phyloP scores from a whole-genome alignment of 495 filamentous ascomycete genomes.

The Penicillium subrubescens region DNA sequence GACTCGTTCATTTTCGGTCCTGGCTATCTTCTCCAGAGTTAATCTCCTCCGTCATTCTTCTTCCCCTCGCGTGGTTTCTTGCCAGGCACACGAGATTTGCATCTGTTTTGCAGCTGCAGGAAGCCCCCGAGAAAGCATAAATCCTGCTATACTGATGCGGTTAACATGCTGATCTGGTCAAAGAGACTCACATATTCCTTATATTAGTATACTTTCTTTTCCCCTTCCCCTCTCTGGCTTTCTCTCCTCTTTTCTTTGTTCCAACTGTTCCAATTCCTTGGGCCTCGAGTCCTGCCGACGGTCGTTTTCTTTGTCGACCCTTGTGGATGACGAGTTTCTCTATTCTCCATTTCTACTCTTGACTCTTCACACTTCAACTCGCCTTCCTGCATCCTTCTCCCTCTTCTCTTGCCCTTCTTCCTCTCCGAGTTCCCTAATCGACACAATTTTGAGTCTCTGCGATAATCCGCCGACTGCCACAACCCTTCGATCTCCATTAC shows the following conservation, averaged over 20 bases:
- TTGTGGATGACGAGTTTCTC: neutral
- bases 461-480: neutral
- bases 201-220: conserved; percentile 5
- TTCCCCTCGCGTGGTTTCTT: neutral
- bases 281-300: conserved; percentile 7
- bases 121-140: neutral
- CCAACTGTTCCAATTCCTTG: neutral
- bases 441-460: neutral
- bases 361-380: neutral
- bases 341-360: neutral
- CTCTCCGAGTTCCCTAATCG: neutral
- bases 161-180: neutral
- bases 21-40: too few relatives aligned
- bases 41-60: neutral
- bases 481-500: neutral
- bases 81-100: neutral
- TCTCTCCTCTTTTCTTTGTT: conserved; percentile 2
- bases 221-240: neutral
- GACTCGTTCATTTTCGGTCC: neutral
- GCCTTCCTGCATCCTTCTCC: neutral
- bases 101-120: neutral
- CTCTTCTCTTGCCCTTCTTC: neutral
- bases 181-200: neutral
- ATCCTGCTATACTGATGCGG: neutral
- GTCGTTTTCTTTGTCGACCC: conserved; percentile 2